Evolutionary conservation across 2,329 filamentous ascomycete genomes (phyloP).

Genomic region (Alternaria longipes): DNA sequence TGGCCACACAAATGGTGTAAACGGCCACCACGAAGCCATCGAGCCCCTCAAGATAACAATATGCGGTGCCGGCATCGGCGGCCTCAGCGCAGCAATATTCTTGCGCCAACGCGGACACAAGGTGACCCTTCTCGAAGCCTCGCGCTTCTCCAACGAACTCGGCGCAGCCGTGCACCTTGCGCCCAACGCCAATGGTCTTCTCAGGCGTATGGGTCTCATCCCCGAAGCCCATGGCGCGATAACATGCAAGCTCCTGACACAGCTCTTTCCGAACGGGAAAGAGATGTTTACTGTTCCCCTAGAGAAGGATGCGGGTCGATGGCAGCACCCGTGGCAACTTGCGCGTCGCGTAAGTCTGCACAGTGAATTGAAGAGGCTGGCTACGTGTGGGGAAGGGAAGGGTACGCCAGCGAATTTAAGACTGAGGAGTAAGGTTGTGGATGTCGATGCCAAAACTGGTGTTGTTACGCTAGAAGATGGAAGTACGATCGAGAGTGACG

Average conservation of each 20-base stretch:
- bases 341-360: conserved; percentile 65
- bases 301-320: conserved; percentile 52
- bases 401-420: conserved; percentile 52
- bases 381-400: conserved; percentile 51
- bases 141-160: conserved; percentile 63
- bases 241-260: conserved; percentile 39
- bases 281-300: conserved; percentile 50
- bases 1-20: conserved; percentile 8
- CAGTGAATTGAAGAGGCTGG: conserved; percentile 59
- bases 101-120: conserved; percentile 56
- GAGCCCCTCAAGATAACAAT: conserved; percentile 53
- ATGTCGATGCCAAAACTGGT: conserved; percentile 51
- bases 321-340: conserved; percentile 64
- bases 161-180: conserved; percentile 71
- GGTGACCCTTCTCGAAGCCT: conserved; percentile 54
- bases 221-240: conserved; percentile 53
- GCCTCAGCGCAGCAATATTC: conserved; percentile 62
- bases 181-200: conserved; percentile 68
- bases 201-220: conserved; percentile 58
- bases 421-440: conserved; percentile 55
- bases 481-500: conserved; percentile 55
- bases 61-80: conserved; percentile 61
- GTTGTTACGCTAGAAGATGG: conserved; percentile 51
- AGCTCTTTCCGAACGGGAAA: conserved; percentile 53
- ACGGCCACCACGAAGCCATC: background rate